Evolutionary conservation across 208 protist species (phyloP).

Genomic region (Trypanosoma mega): DNA sequence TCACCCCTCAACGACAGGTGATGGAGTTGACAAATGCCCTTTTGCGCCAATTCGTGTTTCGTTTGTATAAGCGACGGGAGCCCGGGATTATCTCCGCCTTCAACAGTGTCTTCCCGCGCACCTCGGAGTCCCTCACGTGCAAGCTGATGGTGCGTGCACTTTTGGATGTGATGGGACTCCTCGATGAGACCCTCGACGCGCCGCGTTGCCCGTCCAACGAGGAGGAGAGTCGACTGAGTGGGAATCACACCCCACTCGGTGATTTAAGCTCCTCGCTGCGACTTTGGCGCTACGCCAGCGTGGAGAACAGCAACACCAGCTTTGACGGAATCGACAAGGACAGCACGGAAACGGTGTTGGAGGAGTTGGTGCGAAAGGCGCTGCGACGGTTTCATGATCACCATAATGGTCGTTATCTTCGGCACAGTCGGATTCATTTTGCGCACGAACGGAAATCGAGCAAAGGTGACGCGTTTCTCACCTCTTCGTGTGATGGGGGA

Average conservation of each 20-base stretch:
- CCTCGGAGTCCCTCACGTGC: conserved; percentile 4
- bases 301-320: neutral
- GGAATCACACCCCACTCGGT: no score
- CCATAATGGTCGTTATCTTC: neutral
- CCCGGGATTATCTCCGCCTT: conserved; percentile 17
- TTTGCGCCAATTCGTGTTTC: conserved; percentile 23
- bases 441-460: no score
- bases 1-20: neutral
- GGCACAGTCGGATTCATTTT: neutral
- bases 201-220: no score
- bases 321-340: no score
- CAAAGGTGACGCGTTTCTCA: no score
- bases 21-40: conserved; percentile 24
- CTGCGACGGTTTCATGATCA: conserved; percentile 12
- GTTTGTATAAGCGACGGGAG: conserved; percentile 2
- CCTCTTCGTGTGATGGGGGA: no score
- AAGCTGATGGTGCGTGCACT: conserved; percentile 13
- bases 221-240: no score
- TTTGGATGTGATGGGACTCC: conserved; percentile 20
- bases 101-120: conserved; percentile 20
- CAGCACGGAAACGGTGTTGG: conserved; percentile 10
- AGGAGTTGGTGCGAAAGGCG: conserved; percentile 15
- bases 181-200: neutral
- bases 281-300: neutral
- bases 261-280: no score